Conservation (phyloP, 2,329 filamentous ascomycete genomes). For the Fragosphaeria purpurea region DNA sequence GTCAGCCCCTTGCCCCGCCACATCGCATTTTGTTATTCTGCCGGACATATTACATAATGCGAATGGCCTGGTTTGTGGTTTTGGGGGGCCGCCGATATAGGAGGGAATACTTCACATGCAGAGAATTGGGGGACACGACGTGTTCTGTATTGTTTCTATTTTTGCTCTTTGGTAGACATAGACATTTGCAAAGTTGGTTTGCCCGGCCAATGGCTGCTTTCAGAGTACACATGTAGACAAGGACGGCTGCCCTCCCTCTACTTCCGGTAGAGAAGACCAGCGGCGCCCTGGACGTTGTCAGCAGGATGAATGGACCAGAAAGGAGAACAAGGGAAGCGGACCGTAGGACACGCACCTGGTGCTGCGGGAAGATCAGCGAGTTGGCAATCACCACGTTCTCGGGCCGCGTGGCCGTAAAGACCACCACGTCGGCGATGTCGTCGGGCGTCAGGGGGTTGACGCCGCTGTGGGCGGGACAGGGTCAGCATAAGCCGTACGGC, state of each 20-base stretch:
- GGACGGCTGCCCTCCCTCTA: no score
- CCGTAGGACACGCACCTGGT: constrained; percentile 47
- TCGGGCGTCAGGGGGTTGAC: constrained; percentile 78
- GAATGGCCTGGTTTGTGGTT: no score
- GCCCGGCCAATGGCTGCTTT: no score
- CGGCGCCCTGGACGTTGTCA: constrained; percentile 7
- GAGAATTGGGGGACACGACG: no score
- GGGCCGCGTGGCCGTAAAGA: constrained; percentile 71
- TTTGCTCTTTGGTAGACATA: no score
- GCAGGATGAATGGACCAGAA: not conserved
- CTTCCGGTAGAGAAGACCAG: constrained; percentile 8
- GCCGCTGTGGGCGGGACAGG: constrained; percentile 35
- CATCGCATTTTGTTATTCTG: constrained; percentile 6
- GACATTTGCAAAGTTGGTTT: no score
- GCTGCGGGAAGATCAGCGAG: constrained; percentile 76
- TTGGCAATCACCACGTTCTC: constrained; percentile 91
- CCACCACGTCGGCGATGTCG: constrained; percentile 83
- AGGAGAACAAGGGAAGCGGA: not conserved
- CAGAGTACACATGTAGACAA: no score
- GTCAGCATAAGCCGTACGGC: no score
- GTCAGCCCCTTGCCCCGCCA: not conserved
- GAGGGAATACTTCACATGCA: not conserved
- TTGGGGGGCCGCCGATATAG: no score
- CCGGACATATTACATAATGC: constrained; percentile 2
- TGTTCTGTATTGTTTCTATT: no score